A percentile compares a stretch with the other conserved stretches of the same genome.
Evolutionary conservation across 768 basidiomycete species (phyloP).

Genomic region (Piloderma croceum): DNA sequence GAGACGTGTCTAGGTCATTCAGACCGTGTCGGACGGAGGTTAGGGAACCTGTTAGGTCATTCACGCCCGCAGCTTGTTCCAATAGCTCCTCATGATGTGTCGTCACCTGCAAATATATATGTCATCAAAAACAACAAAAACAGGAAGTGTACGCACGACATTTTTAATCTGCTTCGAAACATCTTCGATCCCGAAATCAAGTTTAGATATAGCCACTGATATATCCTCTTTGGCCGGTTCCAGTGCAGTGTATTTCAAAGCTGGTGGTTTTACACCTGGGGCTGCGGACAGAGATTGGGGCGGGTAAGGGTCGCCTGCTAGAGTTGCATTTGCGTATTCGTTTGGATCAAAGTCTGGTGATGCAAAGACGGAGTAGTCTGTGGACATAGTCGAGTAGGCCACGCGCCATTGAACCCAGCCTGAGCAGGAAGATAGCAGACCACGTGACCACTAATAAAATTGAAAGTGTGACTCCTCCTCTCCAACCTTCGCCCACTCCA

Average conservation of each 20-base stretch:
- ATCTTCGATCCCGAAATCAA: conserved; percentile 86
- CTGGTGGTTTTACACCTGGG: too few relatives aligned
- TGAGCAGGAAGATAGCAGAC: conserved; percentile 1
- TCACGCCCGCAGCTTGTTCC: conserved; percentile 74
- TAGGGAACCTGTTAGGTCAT: conserved; percentile 65
- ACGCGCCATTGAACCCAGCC: too few relatives aligned
- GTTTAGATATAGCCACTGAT: conserved; percentile 80
- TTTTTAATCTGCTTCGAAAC: conserved; percentile 84
- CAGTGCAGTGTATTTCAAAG: conserved; percentile 35
- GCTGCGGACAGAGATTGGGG: conserved; percentile 26
- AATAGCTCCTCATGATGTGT: conserved; percentile 77
- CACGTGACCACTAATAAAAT: conserved; percentile 4
- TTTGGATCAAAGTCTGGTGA: conserved; percentile 75
- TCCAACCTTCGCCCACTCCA: background rate
- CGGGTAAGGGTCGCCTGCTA: conserved; percentile 78
- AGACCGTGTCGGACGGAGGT: conserved; percentile 63
- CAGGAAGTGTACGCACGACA: conserved; percentile 48
- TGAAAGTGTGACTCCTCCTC: background rate
- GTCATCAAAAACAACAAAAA: conserved; percentile 1
- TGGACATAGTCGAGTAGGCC: conserved; percentile 4
- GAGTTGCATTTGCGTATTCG: conserved; percentile 85
- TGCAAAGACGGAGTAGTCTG: conserved; percentile 76
- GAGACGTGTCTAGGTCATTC: conserved; percentile 64
- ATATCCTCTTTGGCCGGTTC: conserved; percentile 80
- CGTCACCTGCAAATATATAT: conserved; percentile 51